Evolutionary conservation across 257 asterid species (phyloP).

Genomic region (Verbena officinalis): DNA sequence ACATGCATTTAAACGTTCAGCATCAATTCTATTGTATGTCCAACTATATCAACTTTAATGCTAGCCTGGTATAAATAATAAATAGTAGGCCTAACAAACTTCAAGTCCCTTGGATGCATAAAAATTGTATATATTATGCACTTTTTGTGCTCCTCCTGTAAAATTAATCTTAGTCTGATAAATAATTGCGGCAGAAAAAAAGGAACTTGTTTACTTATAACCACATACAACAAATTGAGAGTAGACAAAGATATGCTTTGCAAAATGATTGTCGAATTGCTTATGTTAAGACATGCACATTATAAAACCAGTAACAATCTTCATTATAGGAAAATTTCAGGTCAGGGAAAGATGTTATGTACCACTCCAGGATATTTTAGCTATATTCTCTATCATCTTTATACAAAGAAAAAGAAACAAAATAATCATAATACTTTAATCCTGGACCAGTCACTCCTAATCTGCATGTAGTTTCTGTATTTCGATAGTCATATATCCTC

Average conservation of each 20-base stretch:
- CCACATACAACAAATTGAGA: neutral
- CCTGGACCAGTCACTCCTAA: neutral
- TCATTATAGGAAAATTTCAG: conserved; percentile 6
- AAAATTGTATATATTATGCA: neutral
- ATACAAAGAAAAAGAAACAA: no score
- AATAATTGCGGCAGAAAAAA: neutral
- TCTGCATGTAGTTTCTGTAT: conserved; percentile 20
- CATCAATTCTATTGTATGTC: neutral
- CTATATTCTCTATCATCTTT: neutral
- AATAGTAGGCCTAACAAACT: no score
- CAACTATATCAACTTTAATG: neutral
- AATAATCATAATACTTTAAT: neutral
- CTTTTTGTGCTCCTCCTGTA: neutral
- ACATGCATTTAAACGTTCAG: neutral
- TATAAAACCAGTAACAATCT: neutral
- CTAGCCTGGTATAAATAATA: no score
- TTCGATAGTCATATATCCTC: conserved; percentile 30
- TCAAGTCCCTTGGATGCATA: neutral
- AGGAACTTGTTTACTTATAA: neutral
- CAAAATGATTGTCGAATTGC: neutral
- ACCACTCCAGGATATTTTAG: neutral
- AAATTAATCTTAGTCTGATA: neutral
- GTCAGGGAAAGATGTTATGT: conserved; percentile 2
- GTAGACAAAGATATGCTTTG: neutral
- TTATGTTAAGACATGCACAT: neutral